A percentile compares a stretch with the other conserved stretches of the same genome.
These are phyloP conservation scores for Penicillium maclennaniae DNA, from an alignment of 495 filamentous ascomycete species.

Conservation along the genomic window DNA sequence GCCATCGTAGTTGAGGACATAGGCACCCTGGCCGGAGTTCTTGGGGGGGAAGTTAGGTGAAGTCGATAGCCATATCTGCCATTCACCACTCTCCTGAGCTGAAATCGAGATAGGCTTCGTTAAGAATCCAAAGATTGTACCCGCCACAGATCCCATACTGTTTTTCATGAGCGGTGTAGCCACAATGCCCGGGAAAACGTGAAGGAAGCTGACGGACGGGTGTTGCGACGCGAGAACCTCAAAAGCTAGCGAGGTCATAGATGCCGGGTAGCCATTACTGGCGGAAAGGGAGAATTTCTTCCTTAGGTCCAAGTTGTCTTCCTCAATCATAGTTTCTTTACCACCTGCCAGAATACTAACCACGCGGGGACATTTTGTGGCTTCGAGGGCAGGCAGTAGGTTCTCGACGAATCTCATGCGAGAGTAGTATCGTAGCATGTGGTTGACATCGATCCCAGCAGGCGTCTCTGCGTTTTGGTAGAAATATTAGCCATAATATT, in stretches of 20 bases:
- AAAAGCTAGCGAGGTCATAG: conserved; percentile 6
- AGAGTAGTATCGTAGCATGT: conserved; percentile 35
- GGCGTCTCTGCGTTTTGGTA: conserved; percentile 15
- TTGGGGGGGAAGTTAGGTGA: not conserved
- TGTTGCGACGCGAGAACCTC: conserved; percentile 26
- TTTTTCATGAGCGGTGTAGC: conserved; percentile 21
- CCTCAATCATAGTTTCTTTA: conserved; percentile 47
- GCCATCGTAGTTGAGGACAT: conserved; percentile 42
- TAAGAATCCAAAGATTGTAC: conserved; percentile 11
- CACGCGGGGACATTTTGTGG: conserved; percentile 42
- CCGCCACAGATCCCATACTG: conserved; percentile 3
- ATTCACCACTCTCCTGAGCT: not conserved
- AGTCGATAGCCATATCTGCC: not conserved
- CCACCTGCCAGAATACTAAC: conserved; percentile 48
- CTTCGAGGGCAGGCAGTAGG: conserved; percentile 33
- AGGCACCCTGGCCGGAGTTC: conserved; percentile 41
- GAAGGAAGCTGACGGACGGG: conserved; percentile 32
- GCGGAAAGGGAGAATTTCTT: conserved; percentile 17
- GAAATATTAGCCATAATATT: too few species aligned
- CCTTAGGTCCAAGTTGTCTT: conserved; percentile 39
- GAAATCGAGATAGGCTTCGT: conserved; percentile 26
- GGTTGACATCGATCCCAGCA: conserved; percentile 28
- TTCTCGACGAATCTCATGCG: conserved; percentile 35
- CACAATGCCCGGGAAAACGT: conserved; percentile 39
- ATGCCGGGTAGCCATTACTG: conserved; percentile 16